Conservation (phyloP, 2,329 filamentous ascomycete genomes). For the Fusarium temperatum region DNA sequence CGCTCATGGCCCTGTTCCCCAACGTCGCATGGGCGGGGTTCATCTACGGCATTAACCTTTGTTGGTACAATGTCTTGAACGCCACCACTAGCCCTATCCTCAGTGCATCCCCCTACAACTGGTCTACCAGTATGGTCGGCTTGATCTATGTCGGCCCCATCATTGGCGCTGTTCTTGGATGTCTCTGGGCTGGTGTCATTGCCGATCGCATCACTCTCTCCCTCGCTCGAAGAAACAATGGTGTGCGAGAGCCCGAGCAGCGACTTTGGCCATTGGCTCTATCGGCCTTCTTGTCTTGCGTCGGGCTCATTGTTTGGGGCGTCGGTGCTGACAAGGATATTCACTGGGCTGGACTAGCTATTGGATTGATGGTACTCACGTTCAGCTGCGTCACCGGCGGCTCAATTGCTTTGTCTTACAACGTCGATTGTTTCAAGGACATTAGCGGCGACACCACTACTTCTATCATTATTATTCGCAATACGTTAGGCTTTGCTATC, state of each 20-base stretch:
- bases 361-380: not conserved
- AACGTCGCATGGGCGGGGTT: not conserved
- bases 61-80: not conserved
- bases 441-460: not conserved
- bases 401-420: not conserved
- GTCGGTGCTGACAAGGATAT: not conserved
- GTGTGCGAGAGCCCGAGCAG: not conserved
- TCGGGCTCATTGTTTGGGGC: not conserved
- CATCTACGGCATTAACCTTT: not conserved
- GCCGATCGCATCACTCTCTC: not conserved
- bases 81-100: not conserved
- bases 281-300: not conserved
- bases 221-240: not conserved
- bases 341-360: not conserved
- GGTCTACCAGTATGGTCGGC: not conserved
- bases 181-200: not conserved
- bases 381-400: not conserved
- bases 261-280: not conserved
- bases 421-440: not conserved
- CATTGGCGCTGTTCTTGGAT: not conserved
- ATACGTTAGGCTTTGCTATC: not conserved
- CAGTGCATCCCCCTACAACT: not conserved
- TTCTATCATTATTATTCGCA: not conserved
- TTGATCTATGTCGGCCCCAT: not conserved
- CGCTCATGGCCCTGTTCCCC: not conserved